A percentile compares a stretch with the other conserved stretches of the same genome.
These are phyloP conservation scores for Moesziomyces antarcticus DNA, from an alignment of 1,284 basidiomycete genomes.

Conservation along the genomic window DNA sequence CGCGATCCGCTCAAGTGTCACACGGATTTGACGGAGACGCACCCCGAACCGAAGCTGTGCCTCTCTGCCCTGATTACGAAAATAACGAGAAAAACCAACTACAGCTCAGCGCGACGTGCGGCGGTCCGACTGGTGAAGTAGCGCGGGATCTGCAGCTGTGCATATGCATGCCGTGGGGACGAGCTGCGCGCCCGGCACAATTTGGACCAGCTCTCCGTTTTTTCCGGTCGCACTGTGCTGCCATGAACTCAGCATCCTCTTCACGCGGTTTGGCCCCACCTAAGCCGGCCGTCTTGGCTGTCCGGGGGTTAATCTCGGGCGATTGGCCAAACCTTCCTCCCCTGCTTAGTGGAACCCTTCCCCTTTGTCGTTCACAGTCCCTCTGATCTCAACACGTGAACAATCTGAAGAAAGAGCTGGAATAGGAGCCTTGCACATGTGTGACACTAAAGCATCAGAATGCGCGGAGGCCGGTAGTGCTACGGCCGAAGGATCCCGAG, in stretches of 20 bases:
- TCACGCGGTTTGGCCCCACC: too few species aligned
- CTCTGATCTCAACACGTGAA: too few species aligned
- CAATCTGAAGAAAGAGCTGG: too few species aligned
- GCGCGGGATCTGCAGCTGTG: not conserved
- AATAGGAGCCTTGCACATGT: not conserved
- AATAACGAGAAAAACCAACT: not conserved
- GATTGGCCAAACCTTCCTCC: not conserved
- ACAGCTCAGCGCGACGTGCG: not conserved
- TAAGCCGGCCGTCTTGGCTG: not conserved
- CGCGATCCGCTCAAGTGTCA: not conserved
- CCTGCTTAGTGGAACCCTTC: too few species aligned
- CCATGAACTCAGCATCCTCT: too few species aligned
- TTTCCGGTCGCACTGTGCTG: constrained; percentile 18
- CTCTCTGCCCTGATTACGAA: not conserved
- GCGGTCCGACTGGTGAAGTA: not conserved
- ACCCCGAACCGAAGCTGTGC: not conserved
- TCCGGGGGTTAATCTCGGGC: not conserved
- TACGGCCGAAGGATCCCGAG: not conserved
- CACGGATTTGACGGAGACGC: constrained; percentile 35
- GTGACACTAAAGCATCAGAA: constrained; percentile 1
- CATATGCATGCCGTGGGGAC: constrained; percentile 1
- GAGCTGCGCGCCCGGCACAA: too few species aligned
- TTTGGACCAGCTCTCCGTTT: constrained; percentile 13
- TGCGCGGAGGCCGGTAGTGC: constrained; percentile 13
- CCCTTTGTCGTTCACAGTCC: too few species aligned